Evolutionary conservation across 176 grass and related monocot genomes (phyloP), one percentile per base, ranked within the genome.

Genomic region (Ensete glaucum): DNA sequence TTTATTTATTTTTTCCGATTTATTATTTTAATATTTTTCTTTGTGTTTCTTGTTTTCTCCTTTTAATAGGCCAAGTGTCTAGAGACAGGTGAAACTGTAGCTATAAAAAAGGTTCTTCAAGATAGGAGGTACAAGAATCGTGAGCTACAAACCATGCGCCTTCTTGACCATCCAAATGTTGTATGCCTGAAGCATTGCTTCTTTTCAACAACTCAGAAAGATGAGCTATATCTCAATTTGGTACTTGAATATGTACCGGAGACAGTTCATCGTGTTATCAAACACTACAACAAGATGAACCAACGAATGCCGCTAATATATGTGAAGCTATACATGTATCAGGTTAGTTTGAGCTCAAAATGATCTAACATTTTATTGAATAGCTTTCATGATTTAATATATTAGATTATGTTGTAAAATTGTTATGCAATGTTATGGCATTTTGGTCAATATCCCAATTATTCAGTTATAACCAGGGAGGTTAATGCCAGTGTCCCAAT

Each of bases 191-290:
- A 89, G 77, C 87, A 89, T 80, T 85, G 86, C 72, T 93, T 93
- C 73, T 93, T 83, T 79, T 89, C 87, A 66, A 87, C 77, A 4
- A 87, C 90, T 49, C 86, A 85, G 15, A 88, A 88, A 68, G 86
- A 86, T 20, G 87, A 93, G 76, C 26, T 89, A 8, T 93, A 93
- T 73, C 84, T 93, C 50, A 93, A 89, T 77, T 84, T 93, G 72
- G 90, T 93, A 50, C 84, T 93, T 78, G 90, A 93, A 78, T 93
- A 85, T 27, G 87, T 93, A 53, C 90, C 90, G n/a, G 90, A 93
- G 85, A 89, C 90, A 77, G 81, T 89, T 43, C 84, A 93, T 54
- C 81, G 87, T 62, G 82, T 89, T 64, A 54, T 93, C 69, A 86
- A 82, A 59, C 82, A 89, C 83, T 89, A 93, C 81, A 89, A 86